phyloP scores from a whole-genome alignment of 805 yeast genomes.

The Suhomyces kilbournensis region DNA sequence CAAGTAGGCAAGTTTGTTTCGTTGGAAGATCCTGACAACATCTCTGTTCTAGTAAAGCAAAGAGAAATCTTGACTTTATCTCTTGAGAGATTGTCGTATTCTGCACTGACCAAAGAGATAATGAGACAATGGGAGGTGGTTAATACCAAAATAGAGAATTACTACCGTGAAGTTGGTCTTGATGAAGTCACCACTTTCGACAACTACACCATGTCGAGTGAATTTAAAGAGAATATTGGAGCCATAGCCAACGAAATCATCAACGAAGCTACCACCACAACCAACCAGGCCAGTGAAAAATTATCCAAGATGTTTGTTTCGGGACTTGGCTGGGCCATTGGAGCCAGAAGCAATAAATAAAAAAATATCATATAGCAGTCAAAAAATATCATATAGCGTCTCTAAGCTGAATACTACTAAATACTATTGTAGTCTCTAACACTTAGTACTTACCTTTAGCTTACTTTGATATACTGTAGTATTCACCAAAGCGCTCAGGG shows the following conservation, averaged over 20 bases:
- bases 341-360: conserved; percentile 34
- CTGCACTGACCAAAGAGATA: conserved; percentile 46
- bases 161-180: conserved; percentile 7
- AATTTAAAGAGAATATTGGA: conserved; percentile 18
- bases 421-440: too few relatives aligned
- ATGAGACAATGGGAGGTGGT: conserved; percentile 62
- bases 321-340: conserved; percentile 65
- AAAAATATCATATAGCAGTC: background rate
- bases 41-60: conserved; percentile 44
- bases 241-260: conserved; percentile 26
- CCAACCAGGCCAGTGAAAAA: conserved; percentile 43
- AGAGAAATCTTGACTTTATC: conserved; percentile 52
- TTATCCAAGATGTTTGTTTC: conserved; percentile 49
- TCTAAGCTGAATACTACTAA: too few relatives aligned
- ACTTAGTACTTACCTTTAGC: too few relatives aligned
- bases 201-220: conserved; percentile 8
- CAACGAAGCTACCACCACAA: conserved; percentile 29
- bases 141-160: conserved; percentile 32
- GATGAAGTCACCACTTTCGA: conserved; percentile 3
- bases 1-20: conserved; percentile 61
- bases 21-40: conserved; percentile 16
- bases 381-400: too few relatives aligned
- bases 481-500: too few relatives aligned
- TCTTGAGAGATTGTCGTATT: conserved; percentile 32
- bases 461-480: too few relatives aligned